These are phyloP conservation scores for Magnusiomyces tetraspermus DNA, from an alignment of 1,139 yeast genomes.

Conservation along the genomic window DNA sequence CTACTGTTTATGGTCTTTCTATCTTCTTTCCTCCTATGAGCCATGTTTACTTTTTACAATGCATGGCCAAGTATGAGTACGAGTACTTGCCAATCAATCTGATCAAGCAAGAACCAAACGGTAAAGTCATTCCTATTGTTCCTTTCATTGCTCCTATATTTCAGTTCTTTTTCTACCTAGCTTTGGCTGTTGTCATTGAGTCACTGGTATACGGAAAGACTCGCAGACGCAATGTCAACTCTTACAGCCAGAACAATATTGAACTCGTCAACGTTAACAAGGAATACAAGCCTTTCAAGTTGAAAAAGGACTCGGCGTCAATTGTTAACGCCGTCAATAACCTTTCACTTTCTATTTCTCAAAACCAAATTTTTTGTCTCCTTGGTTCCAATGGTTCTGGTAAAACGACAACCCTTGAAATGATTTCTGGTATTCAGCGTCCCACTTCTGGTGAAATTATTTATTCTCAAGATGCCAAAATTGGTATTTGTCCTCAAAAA, in stretches of 20 bases:
- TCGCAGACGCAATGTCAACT: too few relatives aligned
- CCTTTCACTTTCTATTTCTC: conserved; percentile 22
- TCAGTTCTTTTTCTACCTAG: too few relatives aligned
- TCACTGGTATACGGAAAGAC: too few relatives aligned
- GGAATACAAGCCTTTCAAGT: too few relatives aligned
- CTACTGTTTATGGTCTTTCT: conserved; percentile 27
- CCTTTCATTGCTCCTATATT: conserved; percentile 29
- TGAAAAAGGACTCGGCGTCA: conserved; percentile 10
- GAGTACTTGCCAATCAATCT: conserved; percentile 20
- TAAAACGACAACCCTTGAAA: conserved; percentile 34
- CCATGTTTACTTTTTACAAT: conserved; percentile 28
- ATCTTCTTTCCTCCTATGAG: conserved; percentile 33
- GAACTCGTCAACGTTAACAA: too few relatives aligned
- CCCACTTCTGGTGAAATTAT: conserved; percentile 26
- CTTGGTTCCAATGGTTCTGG: conserved; percentile 36
- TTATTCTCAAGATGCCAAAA: conserved; percentile 23
- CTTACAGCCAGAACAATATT: too few relatives aligned
- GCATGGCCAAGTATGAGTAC: conserved; percentile 26
- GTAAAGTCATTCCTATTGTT: conserved; percentile 25
- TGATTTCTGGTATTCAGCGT: conserved; percentile 31
- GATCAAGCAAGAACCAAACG: conserved; percentile 24
- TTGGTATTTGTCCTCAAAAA: conserved; percentile 35
- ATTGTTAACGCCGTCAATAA: too few relatives aligned
- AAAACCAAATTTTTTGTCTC: conserved; percentile 31
- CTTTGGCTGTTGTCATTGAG: too few relatives aligned